Base-by-base conservation (phyloP, 1,284 basidiomycete genomes). In the Cystobasidium sp. region DNA sequence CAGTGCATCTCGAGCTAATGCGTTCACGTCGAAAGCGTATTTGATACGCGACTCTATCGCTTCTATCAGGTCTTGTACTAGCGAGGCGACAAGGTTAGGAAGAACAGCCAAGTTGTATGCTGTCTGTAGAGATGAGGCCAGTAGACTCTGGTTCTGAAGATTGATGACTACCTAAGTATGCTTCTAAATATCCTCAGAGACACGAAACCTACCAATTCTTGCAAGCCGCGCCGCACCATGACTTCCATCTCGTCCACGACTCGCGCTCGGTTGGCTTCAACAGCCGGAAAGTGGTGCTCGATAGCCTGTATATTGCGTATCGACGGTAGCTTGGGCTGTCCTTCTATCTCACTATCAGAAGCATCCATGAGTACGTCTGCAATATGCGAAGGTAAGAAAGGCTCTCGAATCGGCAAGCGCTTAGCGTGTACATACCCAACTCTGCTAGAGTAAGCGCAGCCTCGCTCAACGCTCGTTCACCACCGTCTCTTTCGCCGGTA, bases 71-170 rank as follows among this genome's bases (percentile, higher is more conserved):
- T 97, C 93, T 5, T 84, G 83, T 16, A 97, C 84, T 0, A 97
- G 87, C 74, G 89, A 88, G 74, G 90, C 88, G 0, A 97, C 92
- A 2, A 97, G 87, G 22, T 88, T 86, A 0, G 94, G 91, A 3
- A 98, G 85, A 7, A 93, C 88, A 31, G 90, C 87, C 7, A 99
- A 87, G 81, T 97, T 97, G 83, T 93, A 91, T 1, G 95, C 94
- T 0, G 94, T 97, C 85, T 98, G 96, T 8, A 98, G 86, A 0
- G 93, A 92, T 2, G 92, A 93, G 0, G 93, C 92, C 0, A 99
- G 86, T 31, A 96, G 84, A 0, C 93, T 88, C 82, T 93, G 93
- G 79, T 97, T 91, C 92, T n/a, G n/a, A n/a, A n/a, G n/a, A n/a
- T n/a, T n/a, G n/a, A n/a, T n/a, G n/a, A n/a, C n/a, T n/a, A n/a